Evolutionary conservation across 2,329 filamentous ascomycete genomes (phyloP), one percentile per base, ranked within the genome.

Genomic region (Colletotrichum lupini): DNA sequence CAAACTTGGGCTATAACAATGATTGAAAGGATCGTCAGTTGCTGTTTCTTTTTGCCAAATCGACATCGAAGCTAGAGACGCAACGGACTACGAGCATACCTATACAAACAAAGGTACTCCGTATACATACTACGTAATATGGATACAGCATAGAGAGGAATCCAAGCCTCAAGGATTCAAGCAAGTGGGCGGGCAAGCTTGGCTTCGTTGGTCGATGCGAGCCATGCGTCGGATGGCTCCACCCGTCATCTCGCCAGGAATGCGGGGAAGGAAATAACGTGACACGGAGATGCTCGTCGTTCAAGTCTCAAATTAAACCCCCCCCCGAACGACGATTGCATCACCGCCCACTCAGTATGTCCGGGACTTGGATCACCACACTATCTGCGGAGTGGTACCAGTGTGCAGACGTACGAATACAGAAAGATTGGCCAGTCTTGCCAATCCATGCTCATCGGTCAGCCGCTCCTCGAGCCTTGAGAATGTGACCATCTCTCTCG

Each of bases 201-300:
- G 56, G 30, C 30, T 58, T 59, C 19, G 26, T 32, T 35, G 55
- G 26, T 66, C 53, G 61, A 70, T 58, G 60, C 59, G 49, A 55
- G 52, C 68, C 56, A 55, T 60, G 56, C 42, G 30, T 46, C 52
- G 19, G 28, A 37, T n/a, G 26, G 59, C 32, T 37, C 32, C 60
- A 32, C 19, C 66, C 14, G 19, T 64, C 53, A 73, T 70, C 46
- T 73, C 60, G 60, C 32, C 60, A 60, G 66, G 60, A 70, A 70
- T 70, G 70, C 70, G 70, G 70, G 70, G 67, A 24, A 70, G 35
- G 32, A 72, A 56, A 60, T 24, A 56, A 65, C 37, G 67, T 69
- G 55, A 65, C 59, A 65, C 49, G 8, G 8, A 52, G 19, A n/a
- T 30, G 26, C 56, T 37, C 49, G 49, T 56, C 65, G 46, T 62